These are phyloP conservation scores for Fusarium citri DNA, from an alignment of 2,329 filamentous ascomycete genomes.

Conservation along the genomic window DNA sequence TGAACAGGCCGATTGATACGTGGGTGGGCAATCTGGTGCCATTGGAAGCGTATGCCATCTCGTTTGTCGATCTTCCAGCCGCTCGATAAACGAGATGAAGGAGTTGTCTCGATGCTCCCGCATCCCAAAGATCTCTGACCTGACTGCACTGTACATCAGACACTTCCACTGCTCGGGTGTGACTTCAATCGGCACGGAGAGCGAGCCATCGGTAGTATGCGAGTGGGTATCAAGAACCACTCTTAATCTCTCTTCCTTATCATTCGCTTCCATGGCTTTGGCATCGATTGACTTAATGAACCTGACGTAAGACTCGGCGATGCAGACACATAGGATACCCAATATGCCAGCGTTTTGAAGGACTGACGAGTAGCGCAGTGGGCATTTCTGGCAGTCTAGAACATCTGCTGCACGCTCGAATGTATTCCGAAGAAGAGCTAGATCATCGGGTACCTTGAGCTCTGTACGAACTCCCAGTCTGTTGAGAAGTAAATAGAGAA, in stretches of 20 bases:
- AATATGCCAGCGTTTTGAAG: slow-evolving; percentile 1
- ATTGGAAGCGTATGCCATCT: slow-evolving; percentile 2
- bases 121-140: slow-evolving; percentile 4
- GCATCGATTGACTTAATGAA: slow-evolving; percentile 2
- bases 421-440: background rate
- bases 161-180: slow-evolving; percentile 4
- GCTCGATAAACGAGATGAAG: background rate
- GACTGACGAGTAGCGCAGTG: slow-evolving; percentile 1
- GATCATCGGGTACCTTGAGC: background rate
- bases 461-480: background rate
- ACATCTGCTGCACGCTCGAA: slow-evolving; percentile 4
- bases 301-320: slow-evolving; percentile 6
- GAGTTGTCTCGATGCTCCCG: background rate
- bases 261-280: background rate
- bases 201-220: background rate
- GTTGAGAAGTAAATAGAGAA: slow-evolving; percentile 14
- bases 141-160: slow-evolving; percentile 3
- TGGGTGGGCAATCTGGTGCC: background rate
- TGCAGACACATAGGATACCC: slow-evolving; percentile 5
- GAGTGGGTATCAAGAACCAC: background rate
- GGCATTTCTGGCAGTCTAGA: slow-evolving; percentile 1
- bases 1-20: background rate
- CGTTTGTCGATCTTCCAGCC: slow-evolving; percentile 3
- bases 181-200: slow-evolving; percentile 13
- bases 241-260: background rate